Evolutionary conservation across 1,139 yeast genomes (phyloP), one percentile per base, ranked within the genome.

Genomic region (Pichia sp.): DNA sequence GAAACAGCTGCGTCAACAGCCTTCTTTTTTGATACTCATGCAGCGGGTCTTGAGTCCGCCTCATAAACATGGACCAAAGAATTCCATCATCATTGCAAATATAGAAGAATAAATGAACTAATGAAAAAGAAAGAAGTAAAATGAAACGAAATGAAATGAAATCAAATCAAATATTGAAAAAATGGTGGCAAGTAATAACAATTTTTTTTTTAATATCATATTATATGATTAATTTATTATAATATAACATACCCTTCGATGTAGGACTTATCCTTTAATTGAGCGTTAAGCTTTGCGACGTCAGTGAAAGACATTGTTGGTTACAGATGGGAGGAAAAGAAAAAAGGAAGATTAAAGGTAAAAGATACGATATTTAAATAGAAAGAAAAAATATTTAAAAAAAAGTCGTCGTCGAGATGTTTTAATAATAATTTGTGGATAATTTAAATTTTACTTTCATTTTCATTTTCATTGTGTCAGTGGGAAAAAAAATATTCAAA

Each of bases 41-140:
- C 83, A 83, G 87, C 81, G 92, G 94, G 90, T 82, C 89, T 83
- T 83, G 80, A 82, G 71, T 73, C 86, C 90, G 81, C 88, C 85
- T 86, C 94, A 79, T 82, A 84, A 86, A 86, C 95, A 86, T 90
- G 95, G 94, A 86, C 95, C 94, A 85, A 66, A 63, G 67, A 63
- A 82, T 79, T 67, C 65, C 75, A 74, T 84, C 90, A 83, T 84
- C 89, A 81, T 77, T 26, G 54, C 39, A 26, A 36, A 36, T 34
- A 34, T 7, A 6, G 18, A 18, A 18, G 18, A 18, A 18, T 18
- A 18, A 18, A 18, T 40, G 11, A 27, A 29, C 4, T 27, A 30
- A 34, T 26, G 28, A 54, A 45, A n/a, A 40, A 10, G 34, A 28
- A 30, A 45, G 26, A 54, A 46, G 7, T 40, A n/a, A 39, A 31